A percentile compares a stretch with the other conserved stretches of the same genome.
phyloP scores from a whole-genome alignment of 2,329 filamentous ascomycete species.

The Pestalotiopsis fici region DNA sequence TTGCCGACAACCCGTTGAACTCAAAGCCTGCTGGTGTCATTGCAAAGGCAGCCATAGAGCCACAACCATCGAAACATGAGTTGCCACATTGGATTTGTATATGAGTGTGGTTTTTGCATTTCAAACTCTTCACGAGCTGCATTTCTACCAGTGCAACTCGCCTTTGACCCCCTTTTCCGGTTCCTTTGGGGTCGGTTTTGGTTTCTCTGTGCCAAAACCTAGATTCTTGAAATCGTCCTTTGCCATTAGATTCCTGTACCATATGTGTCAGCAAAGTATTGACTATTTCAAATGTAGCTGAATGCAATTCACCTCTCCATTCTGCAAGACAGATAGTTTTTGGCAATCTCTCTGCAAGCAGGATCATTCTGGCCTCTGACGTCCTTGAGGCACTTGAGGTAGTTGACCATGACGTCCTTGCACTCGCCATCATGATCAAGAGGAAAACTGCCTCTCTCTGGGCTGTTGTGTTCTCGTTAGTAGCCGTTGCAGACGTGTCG shows the following conservation, averaged over 20 bases:
- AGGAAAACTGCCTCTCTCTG: slow-evolving; percentile 92
- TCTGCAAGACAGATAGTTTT: slow-evolving; percentile 84
- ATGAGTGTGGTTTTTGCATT: not conserved
- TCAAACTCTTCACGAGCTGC: not conserved
- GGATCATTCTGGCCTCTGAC: slow-evolving; percentile 83
- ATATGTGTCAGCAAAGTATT: not conserved
- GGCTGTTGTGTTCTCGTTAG: slow-evolving; percentile 48
- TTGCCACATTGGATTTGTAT: not conserved
- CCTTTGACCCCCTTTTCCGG: slow-evolving; percentile 31
- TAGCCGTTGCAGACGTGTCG: not conserved
- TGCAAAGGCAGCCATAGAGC: not conserved
- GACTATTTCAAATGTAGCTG: not conserved
- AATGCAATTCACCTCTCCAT: slow-evolving; percentile 79
- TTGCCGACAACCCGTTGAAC: not conserved
- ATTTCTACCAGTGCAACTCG: slow-evolving; percentile 32
- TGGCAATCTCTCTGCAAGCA: slow-evolving; percentile 82
- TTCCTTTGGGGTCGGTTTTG: slow-evolving; percentile 22
- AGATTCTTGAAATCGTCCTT: slow-evolving; percentile 94
- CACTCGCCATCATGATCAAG: slow-evolving; percentile 97
- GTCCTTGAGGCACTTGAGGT: slow-evolving; percentile 84
- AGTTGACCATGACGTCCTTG: slow-evolving; percentile 82
- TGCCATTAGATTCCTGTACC: slow-evolving; percentile 84
- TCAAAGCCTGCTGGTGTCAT: not conserved
- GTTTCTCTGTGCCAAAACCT: slow-evolving; percentile 61
- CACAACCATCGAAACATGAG: not conserved